Conservation (phyloP, 2,329 filamentous ascomycete genomes). For the Pseudogymnoascus sp. region DNA sequence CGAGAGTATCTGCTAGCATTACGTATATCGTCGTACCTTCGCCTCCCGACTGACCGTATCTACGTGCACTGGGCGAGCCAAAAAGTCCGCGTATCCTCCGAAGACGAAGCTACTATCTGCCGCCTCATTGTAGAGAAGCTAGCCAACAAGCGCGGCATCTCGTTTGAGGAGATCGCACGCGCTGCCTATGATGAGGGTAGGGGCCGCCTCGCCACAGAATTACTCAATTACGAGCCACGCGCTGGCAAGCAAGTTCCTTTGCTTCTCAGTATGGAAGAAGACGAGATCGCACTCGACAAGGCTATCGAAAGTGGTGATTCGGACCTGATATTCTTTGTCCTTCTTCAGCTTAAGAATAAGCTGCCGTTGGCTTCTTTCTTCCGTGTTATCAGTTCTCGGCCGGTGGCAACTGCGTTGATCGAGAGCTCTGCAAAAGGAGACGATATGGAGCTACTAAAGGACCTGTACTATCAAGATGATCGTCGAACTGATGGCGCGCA, state of each 20-base stretch:
- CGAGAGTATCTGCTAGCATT: slow-evolving; percentile 88
- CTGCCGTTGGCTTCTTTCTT: slow-evolving; percentile 88
- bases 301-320: slow-evolving; percentile 93
- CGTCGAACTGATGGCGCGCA: slow-evolving; percentile 79
- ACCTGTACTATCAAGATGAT: slow-evolving; percentile 96
- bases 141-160: slow-evolving; percentile 82
- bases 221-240: slow-evolving; percentile 87
- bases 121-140: slow-evolving; percentile 78
- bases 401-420: slow-evolving; percentile 79
- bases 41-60: slow-evolving; percentile 77
- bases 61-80: slow-evolving; percentile 96
- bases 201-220: slow-evolving; percentile 75
- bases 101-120: slow-evolving; percentile 83
- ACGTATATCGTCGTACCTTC: slow-evolving; percentile 78
- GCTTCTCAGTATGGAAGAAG: slow-evolving; percentile 89
- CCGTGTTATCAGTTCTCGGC: slow-evolving; percentile 76
- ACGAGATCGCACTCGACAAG: slow-evolving; percentile 90
- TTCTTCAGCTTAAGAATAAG: slow-evolving; percentile 82
- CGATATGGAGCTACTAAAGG: slow-evolving; percentile 77
- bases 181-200: slow-evolving; percentile 93
- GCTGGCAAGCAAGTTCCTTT: slow-evolving; percentile 95
- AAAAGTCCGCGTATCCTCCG: slow-evolving; percentile 78
- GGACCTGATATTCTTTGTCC: slow-evolving; percentile 82
- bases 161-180: slow-evolving; percentile 87
- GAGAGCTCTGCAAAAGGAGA: slow-evolving; percentile 73